Evolutionary conservation across 2,329 filamentous ascomycete genomes (phyloP).

Genomic region (Fusarium sp.): DNA sequence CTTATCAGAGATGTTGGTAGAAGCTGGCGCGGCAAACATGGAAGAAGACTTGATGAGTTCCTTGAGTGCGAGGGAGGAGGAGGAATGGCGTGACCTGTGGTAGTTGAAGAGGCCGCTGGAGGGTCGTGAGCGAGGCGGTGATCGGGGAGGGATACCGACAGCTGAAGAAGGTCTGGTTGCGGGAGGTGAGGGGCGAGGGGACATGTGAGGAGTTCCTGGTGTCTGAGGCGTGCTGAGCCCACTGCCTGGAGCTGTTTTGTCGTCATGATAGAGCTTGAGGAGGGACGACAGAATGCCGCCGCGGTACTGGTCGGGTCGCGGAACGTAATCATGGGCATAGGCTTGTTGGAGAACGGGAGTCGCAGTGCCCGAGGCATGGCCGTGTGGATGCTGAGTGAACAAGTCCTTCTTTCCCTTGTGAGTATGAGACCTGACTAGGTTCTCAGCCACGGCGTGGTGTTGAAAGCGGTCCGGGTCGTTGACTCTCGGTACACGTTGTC

Average conservation of each 20-base stretch:
- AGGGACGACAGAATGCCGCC: constrained; percentile 78
- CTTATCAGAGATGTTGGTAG: constrained; percentile 55
- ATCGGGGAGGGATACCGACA: constrained; percentile 43
- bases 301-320: constrained; percentile 72
- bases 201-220: constrained; percentile 52
- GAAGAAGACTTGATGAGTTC: constrained; percentile 64
- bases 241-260: constrained; percentile 50
- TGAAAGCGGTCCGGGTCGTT: constrained; percentile 34
- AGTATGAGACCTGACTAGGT: constrained; percentile 49
- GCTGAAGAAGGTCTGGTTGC: constrained; percentile 53
- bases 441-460: constrained; percentile 47
- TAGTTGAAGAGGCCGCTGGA: constrained; percentile 54
- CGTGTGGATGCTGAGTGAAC: constrained; percentile 43
- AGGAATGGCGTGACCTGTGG: constrained; percentile 52
- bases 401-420: constrained; percentile 46
- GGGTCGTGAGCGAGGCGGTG: constrained; percentile 47
- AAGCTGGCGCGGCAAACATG: constrained; percentile 59
- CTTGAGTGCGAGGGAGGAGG: constrained; percentile 58
- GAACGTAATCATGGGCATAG: constrained; percentile 66
- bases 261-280: constrained; percentile 72
- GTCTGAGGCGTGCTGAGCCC: constrained; percentile 54
- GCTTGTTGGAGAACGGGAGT: constrained; percentile 58
- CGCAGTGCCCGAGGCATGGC: constrained; percentile 48
- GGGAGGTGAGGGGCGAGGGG: constrained; percentile 54
- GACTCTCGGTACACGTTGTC: constrained; percentile 31